Base-by-base conservation (phyloP, 1,284 basidiomycete species). In the Moesziomyces globuligerus region DNA sequence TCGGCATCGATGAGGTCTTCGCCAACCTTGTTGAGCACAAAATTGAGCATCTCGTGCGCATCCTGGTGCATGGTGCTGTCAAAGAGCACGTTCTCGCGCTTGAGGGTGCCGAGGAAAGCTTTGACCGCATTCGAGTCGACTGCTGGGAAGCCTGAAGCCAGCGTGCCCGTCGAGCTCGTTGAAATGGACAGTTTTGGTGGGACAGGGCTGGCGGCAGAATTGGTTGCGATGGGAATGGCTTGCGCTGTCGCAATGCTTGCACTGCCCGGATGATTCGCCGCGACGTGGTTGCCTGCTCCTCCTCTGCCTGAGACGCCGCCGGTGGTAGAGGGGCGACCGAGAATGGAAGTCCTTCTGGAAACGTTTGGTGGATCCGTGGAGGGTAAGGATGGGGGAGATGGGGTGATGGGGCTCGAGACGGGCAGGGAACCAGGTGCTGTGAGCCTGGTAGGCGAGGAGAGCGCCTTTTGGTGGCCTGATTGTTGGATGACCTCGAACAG, bases 21-120 rank as follows among this genome's bases (percentile, higher is more conserved):
- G 32, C 93, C 90, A 49, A 98, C 90, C 82, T 88, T 89, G 83
- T 98, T 98, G 61, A 98, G 86, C 28, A 97, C 85, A 84, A 91
- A 96, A 81, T 95, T 97, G 50, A 98, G 86, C 83, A 98, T 97
- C 84, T 98, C 95, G 83, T 97, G 94, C 2, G 94, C 94, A 82
- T 97, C 94, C 81, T 97, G 94, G 79, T 81, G 80, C 73, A 76
- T 76, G 25, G 72, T 80, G 45, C 59, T 72, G 56, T 80, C 77
- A 36, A 81, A 81, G 25, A 80, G 57, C 17, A 75, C 70, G 29
- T 76, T 78, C 32, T 74, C 72, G n/a, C 74, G 70, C 55, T 72
- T 70, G 39, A 81, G 57, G 0, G 71, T 71, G 15, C 43, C 51
- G 7, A 80, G 53, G 61, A 81, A 81, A 15, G 49, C 53, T 47